Evolutionary conservation across 164 flowering plant genomes (phyloP), one percentile per base, ranked within the genome.

Genomic region (Umbellularia californica): DNA sequence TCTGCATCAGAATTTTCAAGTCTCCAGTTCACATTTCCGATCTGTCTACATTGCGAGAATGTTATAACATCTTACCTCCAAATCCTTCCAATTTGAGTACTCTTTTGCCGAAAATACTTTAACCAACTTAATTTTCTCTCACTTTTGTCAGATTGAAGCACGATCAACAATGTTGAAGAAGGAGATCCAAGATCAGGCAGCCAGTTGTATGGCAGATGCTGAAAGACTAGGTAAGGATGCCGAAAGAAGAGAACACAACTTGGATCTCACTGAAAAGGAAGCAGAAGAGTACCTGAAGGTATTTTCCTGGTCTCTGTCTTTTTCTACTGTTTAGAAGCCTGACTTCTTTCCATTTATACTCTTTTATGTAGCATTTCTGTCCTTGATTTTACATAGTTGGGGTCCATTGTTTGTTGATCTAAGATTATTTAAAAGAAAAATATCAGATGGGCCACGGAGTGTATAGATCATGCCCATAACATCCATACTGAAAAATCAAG

Each of bases 241-340:
- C 70, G 85, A 94, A 60, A 58, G 50, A 30, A 90, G 88, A 74
- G 71, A 79, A 66, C 82, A 73, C 17, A 77, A 83, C 74, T 41
- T 89, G 78, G 87, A 82, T 30, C 76, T 52, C 22, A 58, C 80
- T 77, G 91, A 90, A 79, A 83, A 71, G 71, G 92, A 90, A 82
- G 97, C 89, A 24, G 84, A 82, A 3, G 90, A 87, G 60, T 72
- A 78, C 79, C 72, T 89, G 66, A 84, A 88, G 92, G 96, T 90
- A 81, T 64, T 51, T 41, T 60, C 50, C 5, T 41, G 3, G 24
- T 52, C 47, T 27, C 13, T 30, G 14, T 70, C 23, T 3, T 69
- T 6, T 12, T 60, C 20, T 15, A 15, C 17, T 47, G 17, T 33
- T 58, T 22, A 30, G 25, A n/a, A 58, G 11, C 7, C 50, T 11